Evolutionary conservation across 2,329 filamentous ascomycete genomes (phyloP).

Genomic region (Mollisia scopiformis): DNA sequence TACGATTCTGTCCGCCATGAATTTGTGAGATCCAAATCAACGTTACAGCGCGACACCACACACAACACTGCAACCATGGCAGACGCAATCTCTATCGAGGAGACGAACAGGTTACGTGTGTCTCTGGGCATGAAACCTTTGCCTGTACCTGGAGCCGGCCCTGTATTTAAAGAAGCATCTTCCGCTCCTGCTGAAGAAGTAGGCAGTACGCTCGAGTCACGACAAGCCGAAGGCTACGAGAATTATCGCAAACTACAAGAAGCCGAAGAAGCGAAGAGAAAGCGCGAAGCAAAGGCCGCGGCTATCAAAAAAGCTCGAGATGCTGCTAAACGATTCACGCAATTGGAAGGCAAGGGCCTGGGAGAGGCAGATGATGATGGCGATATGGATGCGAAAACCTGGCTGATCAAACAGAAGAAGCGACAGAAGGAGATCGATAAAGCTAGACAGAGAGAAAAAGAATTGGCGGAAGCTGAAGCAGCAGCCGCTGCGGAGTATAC

Average conservation of each 20-base stretch:
- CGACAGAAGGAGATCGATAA: constrained; percentile 88
- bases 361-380: constrained; percentile 72
- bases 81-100: constrained; percentile 79
- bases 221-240: constrained; percentile 71
- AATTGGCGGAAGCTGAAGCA: constrained; percentile 76
- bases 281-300: constrained; percentile 78
- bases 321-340: constrained; percentile 72
- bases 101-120: constrained; percentile 89
- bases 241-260: constrained; percentile 70
- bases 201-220: constrained; percentile 82
- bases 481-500: constrained; percentile 75
- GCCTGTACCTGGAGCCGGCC: constrained; percentile 75
- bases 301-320: constrained; percentile 89
- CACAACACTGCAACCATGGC: constrained; percentile 28
- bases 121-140: constrained; percentile 90
- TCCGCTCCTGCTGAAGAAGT: constrained; percentile 60
- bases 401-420: constrained; percentile 90
- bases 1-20: background rate
- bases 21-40: background rate
- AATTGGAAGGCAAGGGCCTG: constrained; percentile 81
- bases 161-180: constrained; percentile 54
- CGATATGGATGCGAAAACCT: constrained; percentile 78
- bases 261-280: constrained; percentile 76
- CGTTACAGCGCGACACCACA: background rate
- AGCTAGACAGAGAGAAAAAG: constrained; percentile 71